These are phyloP conservation scores for Scheffersomyces spartinae DNA, from an alignment of 805 yeast species.

Conservation along the genomic window DNA sequence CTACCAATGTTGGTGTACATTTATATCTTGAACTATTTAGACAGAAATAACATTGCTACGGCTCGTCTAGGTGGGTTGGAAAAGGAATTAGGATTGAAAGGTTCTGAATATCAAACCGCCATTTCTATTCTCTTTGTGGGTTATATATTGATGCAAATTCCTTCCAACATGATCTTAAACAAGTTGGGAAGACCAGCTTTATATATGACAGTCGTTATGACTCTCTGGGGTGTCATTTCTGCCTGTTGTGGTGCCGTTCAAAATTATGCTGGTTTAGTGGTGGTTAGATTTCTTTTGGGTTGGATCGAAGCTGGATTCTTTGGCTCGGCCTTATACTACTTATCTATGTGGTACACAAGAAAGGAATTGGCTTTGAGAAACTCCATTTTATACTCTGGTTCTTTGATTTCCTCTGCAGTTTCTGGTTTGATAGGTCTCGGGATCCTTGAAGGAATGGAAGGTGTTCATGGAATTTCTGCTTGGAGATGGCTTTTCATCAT, in stretches of 20 bases:
- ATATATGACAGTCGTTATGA: slow-evolving; percentile 38
- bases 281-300: slow-evolving; percentile 37
- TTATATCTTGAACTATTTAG: slow-evolving; percentile 41
- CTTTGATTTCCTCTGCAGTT: slow-evolving; percentile 41
- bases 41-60: slow-evolving; percentile 42
- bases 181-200: slow-evolving; percentile 38
- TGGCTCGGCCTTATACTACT: slow-evolving; percentile 35
- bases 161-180: slow-evolving; percentile 35
- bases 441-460: slow-evolving; percentile 32
- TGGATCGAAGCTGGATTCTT: slow-evolving; percentile 36
- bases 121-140: slow-evolving; percentile 42
- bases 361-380: slow-evolving; percentile 39
- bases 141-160: slow-evolving; percentile 37
- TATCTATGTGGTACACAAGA: slow-evolving; percentile 46
- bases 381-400: slow-evolving; percentile 39
- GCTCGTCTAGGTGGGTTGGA: slow-evolving; percentile 41
- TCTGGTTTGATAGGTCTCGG: slow-evolving; percentile 46
- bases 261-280: slow-evolving; percentile 31
- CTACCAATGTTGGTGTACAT: slow-evolving; percentile 39
- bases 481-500: slow-evolving; percentile 50
- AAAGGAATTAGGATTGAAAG: slow-evolving; percentile 29
- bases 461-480: slow-evolving; percentile 27
- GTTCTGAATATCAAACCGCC: slow-evolving; percentile 36
- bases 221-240: slow-evolving; percentile 38
- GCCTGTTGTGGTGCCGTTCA: slow-evolving; percentile 38